phyloP scores from a whole-genome alignment of 1,284 basidiomycete genomes.

The Ceratobasidium sp. region DNA sequence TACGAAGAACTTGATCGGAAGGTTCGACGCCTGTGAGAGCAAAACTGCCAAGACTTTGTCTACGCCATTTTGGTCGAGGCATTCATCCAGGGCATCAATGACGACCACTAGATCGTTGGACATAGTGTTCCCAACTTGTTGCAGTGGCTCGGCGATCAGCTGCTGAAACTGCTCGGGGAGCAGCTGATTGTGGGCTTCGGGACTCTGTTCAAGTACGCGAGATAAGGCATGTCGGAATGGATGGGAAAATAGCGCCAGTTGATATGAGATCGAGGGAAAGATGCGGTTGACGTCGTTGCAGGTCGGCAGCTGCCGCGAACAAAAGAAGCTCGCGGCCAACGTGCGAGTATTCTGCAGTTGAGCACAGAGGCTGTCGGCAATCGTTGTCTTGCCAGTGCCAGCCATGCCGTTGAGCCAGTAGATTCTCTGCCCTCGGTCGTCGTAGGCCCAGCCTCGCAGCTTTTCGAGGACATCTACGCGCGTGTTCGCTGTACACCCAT shows the following conservation, averaged over 20 bases:
- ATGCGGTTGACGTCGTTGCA: slow-evolving; percentile 15
- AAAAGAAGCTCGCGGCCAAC: slow-evolving; percentile 9
- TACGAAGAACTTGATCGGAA: neutral
- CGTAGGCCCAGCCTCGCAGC: neutral
- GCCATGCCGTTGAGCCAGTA: slow-evolving; percentile 23
- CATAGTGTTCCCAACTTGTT: neutral
- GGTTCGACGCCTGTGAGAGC: neutral
- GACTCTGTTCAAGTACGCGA: neutral
- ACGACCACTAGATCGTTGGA: slow-evolving; percentile 11
- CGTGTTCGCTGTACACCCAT: slow-evolving; percentile 1
- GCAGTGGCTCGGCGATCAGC: neutral
- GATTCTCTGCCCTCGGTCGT: neutral
- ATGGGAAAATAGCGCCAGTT: neutral
- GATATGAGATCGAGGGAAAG: slow-evolving; percentile 10
- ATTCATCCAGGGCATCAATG: slow-evolving; percentile 23
- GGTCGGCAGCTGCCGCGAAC: neutral
- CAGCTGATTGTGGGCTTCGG: neutral
- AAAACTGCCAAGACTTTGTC: neutral
- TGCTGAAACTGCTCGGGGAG: neutral
- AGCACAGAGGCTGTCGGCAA: neutral
- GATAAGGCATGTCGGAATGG: slow-evolving; percentile 4
- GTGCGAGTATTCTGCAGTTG: neutral
- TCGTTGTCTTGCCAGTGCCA: slow-evolving; percentile 5
- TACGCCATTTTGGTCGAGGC: neutral
- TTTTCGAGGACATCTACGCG: neutral